Conservation (phyloP, 805 yeast species). For the Maudiozyma saulgeensis region DNA sequence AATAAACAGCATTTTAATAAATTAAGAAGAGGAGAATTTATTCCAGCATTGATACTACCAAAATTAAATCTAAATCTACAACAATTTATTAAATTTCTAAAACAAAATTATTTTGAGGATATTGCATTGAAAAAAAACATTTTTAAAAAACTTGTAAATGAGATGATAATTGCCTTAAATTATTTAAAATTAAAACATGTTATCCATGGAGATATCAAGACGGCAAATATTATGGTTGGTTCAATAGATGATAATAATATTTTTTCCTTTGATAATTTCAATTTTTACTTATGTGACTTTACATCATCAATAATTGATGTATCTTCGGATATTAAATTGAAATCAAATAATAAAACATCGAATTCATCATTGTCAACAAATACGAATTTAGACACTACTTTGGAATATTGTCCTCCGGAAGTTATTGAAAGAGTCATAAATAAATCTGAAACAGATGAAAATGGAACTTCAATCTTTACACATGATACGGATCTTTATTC, state of each 20-base stretch:
- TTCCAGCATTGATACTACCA: conserved; percentile 11
- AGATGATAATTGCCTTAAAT: conserved; percentile 6
- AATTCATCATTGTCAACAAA: not conserved
- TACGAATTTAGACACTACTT: conserved; percentile 8
- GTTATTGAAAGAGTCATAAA: not conserved
- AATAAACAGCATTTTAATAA: conserved; percentile 4
- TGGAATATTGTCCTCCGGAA: conserved; percentile 18
- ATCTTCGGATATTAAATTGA: not conserved
- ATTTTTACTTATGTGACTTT: conserved; percentile 14
- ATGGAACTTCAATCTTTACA: not conserved
- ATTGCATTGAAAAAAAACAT: not conserved
- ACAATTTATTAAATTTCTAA: conserved; percentile 5
- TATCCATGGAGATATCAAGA: conserved; percentile 17
- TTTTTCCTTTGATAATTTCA: not conserved
- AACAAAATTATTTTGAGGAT: not conserved
- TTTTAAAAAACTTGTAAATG: conserved; percentile 10
- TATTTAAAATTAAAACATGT: conserved; percentile 6
- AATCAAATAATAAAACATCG: not conserved
- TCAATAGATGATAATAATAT: not conserved
- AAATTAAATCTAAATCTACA: conserved; percentile 7
- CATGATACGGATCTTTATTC: conserved; percentile 13
- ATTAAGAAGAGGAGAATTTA: conserved; percentile 3
- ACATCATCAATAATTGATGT: conserved; percentile 8
- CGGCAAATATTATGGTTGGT: conserved; percentile 12
- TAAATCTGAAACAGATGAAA: not conserved